phyloP scores from a whole-genome alignment of 106 monocot species.

The Dendrobium catenatum region DNA sequence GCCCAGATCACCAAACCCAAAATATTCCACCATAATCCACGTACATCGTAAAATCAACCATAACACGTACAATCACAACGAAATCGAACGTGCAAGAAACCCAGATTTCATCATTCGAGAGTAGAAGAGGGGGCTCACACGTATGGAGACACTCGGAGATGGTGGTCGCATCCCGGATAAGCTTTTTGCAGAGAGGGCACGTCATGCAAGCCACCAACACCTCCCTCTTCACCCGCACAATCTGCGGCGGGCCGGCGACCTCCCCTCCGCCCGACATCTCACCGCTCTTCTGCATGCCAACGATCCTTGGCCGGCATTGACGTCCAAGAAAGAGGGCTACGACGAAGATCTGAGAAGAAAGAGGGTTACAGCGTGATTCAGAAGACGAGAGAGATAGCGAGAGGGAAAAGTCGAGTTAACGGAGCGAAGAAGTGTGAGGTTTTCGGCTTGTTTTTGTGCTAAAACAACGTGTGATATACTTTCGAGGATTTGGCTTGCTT shows the following conservation, averaged over 20 bases:
- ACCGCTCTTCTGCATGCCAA: slow-evolving; percentile 4
- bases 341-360: slow-evolving; percentile 5
- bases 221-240: slow-evolving; percentile 60
- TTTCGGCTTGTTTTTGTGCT: not conserved
- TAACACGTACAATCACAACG: not conserved
- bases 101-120: not conserved
- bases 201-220: slow-evolving; percentile 52
- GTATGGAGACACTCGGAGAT: slow-evolving; percentile 94
- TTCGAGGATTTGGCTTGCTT: not conserved
- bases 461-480: slow-evolving; percentile 2
- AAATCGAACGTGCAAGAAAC: not conserved
- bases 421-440: not conserved
- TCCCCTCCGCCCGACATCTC: not conserved
- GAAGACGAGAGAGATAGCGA: not conserved
- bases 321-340: slow-evolving; percentile 3
- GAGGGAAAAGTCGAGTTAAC: not conserved
- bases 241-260: slow-evolving; percentile 5
- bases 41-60: slow-evolving; percentile 1
- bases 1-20: not conserved
- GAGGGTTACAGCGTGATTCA: not conserved
- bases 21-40: not conserved
- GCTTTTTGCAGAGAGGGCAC: slow-evolving; percentile 71
- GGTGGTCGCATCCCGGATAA: slow-evolving; percentile 83
- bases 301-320: slow-evolving; percentile 4
- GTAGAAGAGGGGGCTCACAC: slow-evolving; percentile 38